phyloP scores from a whole-genome alignment of 257 asterid species.

The Leonotis leonurus region DNA sequence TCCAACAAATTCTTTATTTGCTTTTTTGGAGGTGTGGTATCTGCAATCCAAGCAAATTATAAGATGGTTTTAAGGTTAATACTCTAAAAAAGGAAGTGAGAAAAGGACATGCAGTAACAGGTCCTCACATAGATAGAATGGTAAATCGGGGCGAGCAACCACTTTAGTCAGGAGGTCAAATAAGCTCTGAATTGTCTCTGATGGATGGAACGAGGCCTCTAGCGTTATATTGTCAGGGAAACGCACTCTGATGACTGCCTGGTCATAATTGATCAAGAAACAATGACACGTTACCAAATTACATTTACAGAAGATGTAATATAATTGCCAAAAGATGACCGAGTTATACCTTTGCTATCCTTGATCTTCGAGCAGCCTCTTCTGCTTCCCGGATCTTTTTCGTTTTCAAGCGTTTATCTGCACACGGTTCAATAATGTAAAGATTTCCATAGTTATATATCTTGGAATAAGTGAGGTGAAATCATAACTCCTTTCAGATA shows the following conservation, averaged over 20 bases:
- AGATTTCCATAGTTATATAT: neutral
- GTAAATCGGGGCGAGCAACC: slow-evolving; percentile 54
- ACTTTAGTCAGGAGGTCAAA: slow-evolving; percentile 67
- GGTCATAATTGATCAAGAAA: slow-evolving; percentile 5
- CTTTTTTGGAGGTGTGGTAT: slow-evolving; percentile 95
- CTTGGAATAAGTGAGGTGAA: neutral
- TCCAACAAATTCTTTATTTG: slow-evolving; percentile 60
- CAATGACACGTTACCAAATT: neutral
- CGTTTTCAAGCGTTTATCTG: slow-evolving; percentile 80
- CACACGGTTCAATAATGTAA: slow-evolving; percentile 10
- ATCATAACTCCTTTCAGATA: too few relatives aligned
- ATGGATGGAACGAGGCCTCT: slow-evolving; percentile 81
- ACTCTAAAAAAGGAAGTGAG: neutral
- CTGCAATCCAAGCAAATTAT: slow-evolving; percentile 31
- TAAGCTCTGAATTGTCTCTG: slow-evolving; percentile 74
- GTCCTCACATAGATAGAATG: slow-evolving; percentile 75
- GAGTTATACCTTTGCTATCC: slow-evolving; percentile 67
- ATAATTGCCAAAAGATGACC: slow-evolving; percentile 5
- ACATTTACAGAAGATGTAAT: neutral
- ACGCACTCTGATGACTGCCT: slow-evolving; percentile 83
- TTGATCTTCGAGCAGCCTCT: slow-evolving; percentile 80
- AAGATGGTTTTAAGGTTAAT: neutral
- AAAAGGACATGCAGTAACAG: neutral
- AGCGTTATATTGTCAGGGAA: slow-evolving; percentile 87
- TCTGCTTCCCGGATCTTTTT: slow-evolving; percentile 84